These are phyloP conservation scores for Epichloe glyceriae DNA, from an alignment of 2,329 filamentous ascomycete genomes.

Conservation along the genomic window DNA sequence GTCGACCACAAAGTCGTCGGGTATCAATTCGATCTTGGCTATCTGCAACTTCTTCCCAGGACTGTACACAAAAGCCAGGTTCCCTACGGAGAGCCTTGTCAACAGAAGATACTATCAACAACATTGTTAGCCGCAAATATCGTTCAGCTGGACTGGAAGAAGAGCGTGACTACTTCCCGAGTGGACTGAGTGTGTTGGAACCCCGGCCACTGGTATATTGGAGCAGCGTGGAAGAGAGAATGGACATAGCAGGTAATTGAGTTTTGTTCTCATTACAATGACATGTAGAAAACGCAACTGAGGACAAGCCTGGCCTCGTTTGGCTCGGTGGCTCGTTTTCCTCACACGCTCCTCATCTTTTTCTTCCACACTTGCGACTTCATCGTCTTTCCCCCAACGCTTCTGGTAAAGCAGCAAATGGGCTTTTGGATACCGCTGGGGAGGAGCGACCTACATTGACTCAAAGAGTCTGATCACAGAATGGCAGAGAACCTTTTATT, in stretches of 20 bases:
- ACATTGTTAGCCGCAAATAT: slow-evolving; percentile 43
- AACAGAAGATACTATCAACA: slow-evolving; percentile 40
- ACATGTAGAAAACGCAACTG: neutral
- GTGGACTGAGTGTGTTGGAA: slow-evolving; percentile 44
- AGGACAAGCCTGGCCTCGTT: no score
- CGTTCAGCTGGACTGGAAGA: slow-evolving; percentile 45
- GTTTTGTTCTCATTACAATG: neutral
- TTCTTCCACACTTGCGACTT: no score
- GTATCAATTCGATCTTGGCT: neutral
- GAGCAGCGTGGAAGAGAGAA: slow-evolving; percentile 49
- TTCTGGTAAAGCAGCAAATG: no score
- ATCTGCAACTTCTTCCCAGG: neutral
- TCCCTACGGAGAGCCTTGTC: slow-evolving; percentile 29
- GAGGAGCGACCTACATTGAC: no score
- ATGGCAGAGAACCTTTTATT: no score
- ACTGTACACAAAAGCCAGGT: neutral
- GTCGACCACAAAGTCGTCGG: neutral
- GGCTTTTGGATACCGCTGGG: no score
- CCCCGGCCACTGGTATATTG: slow-evolving; percentile 51
- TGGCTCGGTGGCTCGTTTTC: no score
- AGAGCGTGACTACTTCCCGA: slow-evolving; percentile 39
- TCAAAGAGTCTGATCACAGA: no score
- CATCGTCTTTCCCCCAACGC: no score
- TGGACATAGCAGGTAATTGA: slow-evolving; percentile 20
- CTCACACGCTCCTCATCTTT: no score